phyloP scores from a whole-genome alignment of 176 grass and related monocot genomes.

The Ananas comosus region DNA sequence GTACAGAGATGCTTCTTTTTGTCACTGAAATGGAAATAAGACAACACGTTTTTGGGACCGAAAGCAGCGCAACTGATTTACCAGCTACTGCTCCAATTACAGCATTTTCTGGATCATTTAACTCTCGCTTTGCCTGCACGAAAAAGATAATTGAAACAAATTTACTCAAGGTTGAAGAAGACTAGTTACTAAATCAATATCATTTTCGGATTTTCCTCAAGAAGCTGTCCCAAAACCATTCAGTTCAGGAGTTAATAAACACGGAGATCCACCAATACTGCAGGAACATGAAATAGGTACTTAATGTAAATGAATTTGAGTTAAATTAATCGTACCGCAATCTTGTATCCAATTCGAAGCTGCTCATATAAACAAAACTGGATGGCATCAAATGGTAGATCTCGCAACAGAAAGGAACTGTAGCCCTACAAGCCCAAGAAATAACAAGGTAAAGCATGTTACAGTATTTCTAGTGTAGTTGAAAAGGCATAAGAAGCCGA shows the following conservation, averaged over 20 bases:
- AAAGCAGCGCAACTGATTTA: conserved; percentile 10
- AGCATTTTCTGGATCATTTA: conserved; percentile 96
- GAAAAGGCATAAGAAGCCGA: background rate
- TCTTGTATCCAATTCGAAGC: conserved; percentile 86
- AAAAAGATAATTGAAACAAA: background rate
- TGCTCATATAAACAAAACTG: conserved; percentile 97
- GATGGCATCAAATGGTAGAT: conserved; percentile 88
- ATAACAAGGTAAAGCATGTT: background rate
- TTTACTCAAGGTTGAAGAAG: too few relatives aligned
- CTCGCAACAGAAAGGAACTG: conserved; percentile 82
- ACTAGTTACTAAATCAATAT: too few relatives aligned
- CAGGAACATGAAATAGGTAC: background rate
- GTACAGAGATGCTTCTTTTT: background rate
- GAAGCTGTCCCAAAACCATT: too few relatives aligned
- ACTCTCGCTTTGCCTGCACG: conserved; percentile 65
- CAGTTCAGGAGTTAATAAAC: too few relatives aligned
- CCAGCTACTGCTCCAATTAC: conserved; percentile 92
- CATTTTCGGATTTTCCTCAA: too few relatives aligned
- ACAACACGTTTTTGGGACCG: background rate
- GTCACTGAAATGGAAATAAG: background rate
- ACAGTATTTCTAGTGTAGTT: background rate
- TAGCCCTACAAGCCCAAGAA: conserved; percentile 56
- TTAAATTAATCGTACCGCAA: conserved; percentile 32
- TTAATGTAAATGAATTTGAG: background rate
- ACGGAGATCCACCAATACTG: too few relatives aligned